Conservation (phyloP, 2,329 filamentous ascomycete species). For the Biscogniauxia marginata region DNA sequence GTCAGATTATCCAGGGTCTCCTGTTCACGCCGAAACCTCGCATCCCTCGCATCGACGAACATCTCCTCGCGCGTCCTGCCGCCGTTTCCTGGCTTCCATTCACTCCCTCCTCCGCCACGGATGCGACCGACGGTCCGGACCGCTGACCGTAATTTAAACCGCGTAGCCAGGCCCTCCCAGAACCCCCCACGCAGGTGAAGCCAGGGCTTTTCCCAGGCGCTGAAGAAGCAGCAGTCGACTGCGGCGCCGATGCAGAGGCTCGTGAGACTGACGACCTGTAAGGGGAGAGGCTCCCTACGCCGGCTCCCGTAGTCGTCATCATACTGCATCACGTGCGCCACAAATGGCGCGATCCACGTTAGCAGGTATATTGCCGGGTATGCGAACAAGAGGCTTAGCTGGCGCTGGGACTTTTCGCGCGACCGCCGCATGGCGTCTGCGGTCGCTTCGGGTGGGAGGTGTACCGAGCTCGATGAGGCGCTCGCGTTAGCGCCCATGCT, state of each 20-base stretch:
- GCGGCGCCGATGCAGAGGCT: constrained; percentile 65
- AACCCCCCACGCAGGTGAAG: constrained; percentile 44
- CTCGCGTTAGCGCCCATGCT: not conserved
- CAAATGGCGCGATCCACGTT: constrained; percentile 72
- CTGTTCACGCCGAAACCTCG: constrained; percentile 46
- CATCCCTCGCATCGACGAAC: constrained; percentile 48
- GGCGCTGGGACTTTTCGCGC: constrained; percentile 60
- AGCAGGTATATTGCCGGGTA: constrained; percentile 72
- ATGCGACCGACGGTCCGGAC: not conserved
- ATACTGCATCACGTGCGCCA: constrained; percentile 61
- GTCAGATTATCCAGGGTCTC: constrained; percentile 37
- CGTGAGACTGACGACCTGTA: constrained; percentile 55
- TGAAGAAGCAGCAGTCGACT: constrained; percentile 68
- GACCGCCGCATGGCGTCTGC: constrained; percentile 35
- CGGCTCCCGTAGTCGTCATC: constrained; percentile 28
- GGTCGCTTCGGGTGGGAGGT: constrained; percentile 25
- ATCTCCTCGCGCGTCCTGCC: constrained; percentile 54
- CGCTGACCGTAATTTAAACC: constrained; percentile 14
- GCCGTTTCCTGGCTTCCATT: constrained; percentile 15
- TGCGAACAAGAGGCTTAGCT: constrained; percentile 71
- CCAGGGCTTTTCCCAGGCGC: constrained; percentile 71
- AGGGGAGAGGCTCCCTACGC: constrained; percentile 48
- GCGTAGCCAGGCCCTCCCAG: constrained; percentile 28
- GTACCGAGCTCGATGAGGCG: constrained; percentile 11
- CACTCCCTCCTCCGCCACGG: constrained; percentile 5